phyloP scores from a whole-genome alignment of 1,284 basidiomycete genomes.

The Athelia sp. region DNA sequence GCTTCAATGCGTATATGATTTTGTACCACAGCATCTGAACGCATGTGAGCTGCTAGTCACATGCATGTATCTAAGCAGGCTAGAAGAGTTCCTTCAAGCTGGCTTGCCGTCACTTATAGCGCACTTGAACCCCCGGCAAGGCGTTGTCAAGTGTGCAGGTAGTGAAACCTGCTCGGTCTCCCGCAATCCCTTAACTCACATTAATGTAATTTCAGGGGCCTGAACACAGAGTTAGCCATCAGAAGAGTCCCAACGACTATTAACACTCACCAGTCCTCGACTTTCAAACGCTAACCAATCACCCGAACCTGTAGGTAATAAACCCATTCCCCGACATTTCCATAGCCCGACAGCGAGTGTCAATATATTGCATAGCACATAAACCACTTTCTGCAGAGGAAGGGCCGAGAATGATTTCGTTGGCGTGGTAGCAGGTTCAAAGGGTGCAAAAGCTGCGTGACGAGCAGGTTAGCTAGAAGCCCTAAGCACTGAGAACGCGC shows the following conservation, averaged over 20 bases:
- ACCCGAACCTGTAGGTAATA: constrained; percentile 81
- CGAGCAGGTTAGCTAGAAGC: constrained; percentile 3
- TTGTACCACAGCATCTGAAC: too few species aligned
- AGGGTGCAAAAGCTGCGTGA: constrained; percentile 58
- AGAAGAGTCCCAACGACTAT: background rate
- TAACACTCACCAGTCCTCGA: constrained; percentile 55
- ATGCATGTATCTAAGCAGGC: too few species aligned
- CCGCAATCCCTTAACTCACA: background rate
- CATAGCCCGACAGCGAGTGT: constrained; percentile 80
- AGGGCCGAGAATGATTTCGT: constrained; percentile 52
- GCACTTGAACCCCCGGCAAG: too few species aligned
- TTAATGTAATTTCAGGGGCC: constrained; percentile 2
- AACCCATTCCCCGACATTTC: constrained; percentile 89
- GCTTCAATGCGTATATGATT: too few species aligned
- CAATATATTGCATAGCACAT: constrained; percentile 65
- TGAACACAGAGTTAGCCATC: background rate
- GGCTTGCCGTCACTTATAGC: too few species aligned
- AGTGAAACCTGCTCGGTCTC: too few species aligned
- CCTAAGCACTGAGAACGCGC: background rate
- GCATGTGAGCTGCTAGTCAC: too few species aligned
- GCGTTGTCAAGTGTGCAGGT: too few species aligned
- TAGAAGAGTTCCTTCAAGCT: too few species aligned
- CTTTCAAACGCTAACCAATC: constrained; percentile 93
- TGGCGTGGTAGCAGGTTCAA: constrained; percentile 46
- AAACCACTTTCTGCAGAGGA: constrained; percentile 62